Percentiles rank a stretch among this genome's conserved stretches.
phyloP scores from a whole-genome alignment of 192 early-diverging fungal species.

The Chytriomyces sp. region DNA sequence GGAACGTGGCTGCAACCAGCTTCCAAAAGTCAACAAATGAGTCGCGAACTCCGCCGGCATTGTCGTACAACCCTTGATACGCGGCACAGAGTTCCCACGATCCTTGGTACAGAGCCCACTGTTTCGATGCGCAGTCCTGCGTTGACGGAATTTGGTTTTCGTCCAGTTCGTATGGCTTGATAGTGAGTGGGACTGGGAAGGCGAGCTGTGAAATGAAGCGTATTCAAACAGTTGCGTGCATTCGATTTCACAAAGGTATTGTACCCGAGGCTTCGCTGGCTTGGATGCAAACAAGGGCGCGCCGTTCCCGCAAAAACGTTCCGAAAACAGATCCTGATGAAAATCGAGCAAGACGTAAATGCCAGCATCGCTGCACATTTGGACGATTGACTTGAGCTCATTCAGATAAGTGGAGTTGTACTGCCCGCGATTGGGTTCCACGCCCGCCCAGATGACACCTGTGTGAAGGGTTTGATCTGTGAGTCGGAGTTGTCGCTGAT shows the following conservation, averaged over 20 bases:
- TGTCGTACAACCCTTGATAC: conserved; percentile 59
- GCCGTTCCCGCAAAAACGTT: conserved; percentile 59
- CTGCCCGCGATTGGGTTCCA: conserved; percentile 62
- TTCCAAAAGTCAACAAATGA: conserved; percentile 65
- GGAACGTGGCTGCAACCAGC: conserved; percentile 55
- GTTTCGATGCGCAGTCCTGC: conserved; percentile 7
- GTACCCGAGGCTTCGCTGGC: neutral
- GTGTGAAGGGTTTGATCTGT: neutral
- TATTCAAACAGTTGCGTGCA: neutral
- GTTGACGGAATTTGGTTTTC: conserved; percentile 31
- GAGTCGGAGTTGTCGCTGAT: neutral
- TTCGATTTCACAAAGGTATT: neutral
- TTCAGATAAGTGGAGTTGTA: conserved; percentile 64
- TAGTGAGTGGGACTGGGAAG: conserved; percentile 38
- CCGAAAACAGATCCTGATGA: conserved; percentile 65
- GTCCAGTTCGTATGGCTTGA: neutral
- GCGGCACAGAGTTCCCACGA: neutral
- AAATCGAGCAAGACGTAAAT: conserved; percentile 71
- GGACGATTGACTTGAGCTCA: conserved; percentile 55
- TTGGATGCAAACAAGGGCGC: conserved; percentile 40
- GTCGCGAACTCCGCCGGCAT: conserved; percentile 60
- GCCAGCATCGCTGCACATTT: conserved; percentile 53
- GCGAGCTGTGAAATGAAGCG: conserved; percentile 7
- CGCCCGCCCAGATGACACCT: conserved; percentile 62
- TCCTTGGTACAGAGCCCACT: conserved; percentile 19